A percentile compares a stretch with the other conserved stretches of the same genome.
Evolutionary conservation across 495 filamentous ascomycete genomes (phyloP).

Genomic region (Amniculicola lignicola): DNA sequence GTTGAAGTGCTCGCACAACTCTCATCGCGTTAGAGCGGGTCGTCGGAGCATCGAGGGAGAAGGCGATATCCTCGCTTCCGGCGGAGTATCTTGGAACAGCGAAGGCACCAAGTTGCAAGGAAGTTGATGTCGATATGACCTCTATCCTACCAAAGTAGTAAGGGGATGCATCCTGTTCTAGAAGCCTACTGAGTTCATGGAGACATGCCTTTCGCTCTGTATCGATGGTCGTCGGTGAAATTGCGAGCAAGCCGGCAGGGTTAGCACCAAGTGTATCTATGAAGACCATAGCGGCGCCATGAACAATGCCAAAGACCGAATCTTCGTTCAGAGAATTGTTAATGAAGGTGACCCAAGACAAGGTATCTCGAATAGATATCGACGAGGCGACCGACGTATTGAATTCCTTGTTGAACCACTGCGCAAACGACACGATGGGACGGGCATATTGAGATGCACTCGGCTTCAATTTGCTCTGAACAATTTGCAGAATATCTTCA

Average conservation of each 20-base stretch:
- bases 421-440: conserved; percentile 77
- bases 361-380: conserved; percentile 83
- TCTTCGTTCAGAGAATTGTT: conserved; percentile 59
- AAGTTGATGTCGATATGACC: conserved; percentile 48
- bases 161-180: conserved; percentile 57
- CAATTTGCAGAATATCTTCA: conserved; percentile 84
- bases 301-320: conserved; percentile 59
- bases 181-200: conserved; percentile 63
- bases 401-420: conserved; percentile 85
- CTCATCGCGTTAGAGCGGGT: conserved; percentile 86
- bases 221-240: conserved; percentile 55
- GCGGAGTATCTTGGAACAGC: conserved; percentile 52
- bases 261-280: conserved; percentile 94
- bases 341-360: conserved; percentile 92
- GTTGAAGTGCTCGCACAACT: conserved; percentile 83
- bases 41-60: conserved; percentile 82
- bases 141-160: conserved; percentile 56
- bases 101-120: conserved; percentile 70
- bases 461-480: conserved; percentile 64
- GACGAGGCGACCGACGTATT: conserved; percentile 66
- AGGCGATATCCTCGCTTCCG: conserved; percentile 55
- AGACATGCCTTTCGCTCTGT: conserved; percentile 70
- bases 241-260: conserved; percentile 76
- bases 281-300: conserved; percentile 93
- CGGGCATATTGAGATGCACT: conserved; percentile 51